Base-by-base conservation (phyloP, 1,284 basidiomycete genomes). In the Cryptococcus sp. region DNA sequence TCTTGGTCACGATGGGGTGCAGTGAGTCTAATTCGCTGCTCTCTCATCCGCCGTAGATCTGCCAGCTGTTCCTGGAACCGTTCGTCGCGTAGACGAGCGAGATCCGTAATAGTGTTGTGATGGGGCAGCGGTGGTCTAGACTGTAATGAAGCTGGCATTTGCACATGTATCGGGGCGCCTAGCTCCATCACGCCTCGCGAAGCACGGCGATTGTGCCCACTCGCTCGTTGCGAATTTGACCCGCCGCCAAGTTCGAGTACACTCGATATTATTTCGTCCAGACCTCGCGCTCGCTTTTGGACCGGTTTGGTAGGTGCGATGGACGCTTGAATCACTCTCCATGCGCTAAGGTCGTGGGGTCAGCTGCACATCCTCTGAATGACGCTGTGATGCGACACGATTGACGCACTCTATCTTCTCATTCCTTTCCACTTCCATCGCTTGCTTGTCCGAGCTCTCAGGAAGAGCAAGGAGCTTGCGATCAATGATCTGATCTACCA, bases 401-500 rank as follows among this genome's bases (percentile, higher is more conserved):
- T 22, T 11, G n/a, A 66, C 73, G 39, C 40, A 76, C 72, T 64
- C 60, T 10, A 61, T 27, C 27, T 70, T 68, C 40, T 67, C 64
- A 41, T 68, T 55, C 27, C 74, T 55, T 43, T 73, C 68, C 22
- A 62, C 45, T 16, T 70, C 38, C 48, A 74, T 63, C n/a, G 68
- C 68, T n/a, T 53, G 47, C 48, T 65, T 71, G 51, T 69, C 63
- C n/a, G 42, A 17, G 8, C 60, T 52, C 15, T 70, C 67, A 10
- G 57, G 50, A 1, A 73, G 58, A 35, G 47, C 50, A 1, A 50
- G 57, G 3, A 73, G 55, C 47, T 73, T 73, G 10, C 68, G 63
- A 2, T 71, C 70, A 35, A 71, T 69, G 39, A 73, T 69, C 47
- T 73, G 71, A 52, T 73, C 71, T 16, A 73, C 62, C 8, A 69